Conservation (phyloP, 1,284 basidiomycete species). For the Meira nashicola region DNA sequence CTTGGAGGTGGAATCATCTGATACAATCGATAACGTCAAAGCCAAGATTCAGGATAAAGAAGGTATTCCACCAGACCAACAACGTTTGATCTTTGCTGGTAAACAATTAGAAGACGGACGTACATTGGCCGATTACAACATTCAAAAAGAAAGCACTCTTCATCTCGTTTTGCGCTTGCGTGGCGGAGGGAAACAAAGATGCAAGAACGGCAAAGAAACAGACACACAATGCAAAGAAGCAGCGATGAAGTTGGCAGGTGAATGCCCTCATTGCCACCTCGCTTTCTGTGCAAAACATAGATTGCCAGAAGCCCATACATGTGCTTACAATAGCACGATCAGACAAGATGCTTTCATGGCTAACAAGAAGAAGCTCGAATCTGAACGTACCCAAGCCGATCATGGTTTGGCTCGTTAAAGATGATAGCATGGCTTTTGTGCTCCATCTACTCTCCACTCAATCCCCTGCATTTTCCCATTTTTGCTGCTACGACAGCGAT, state of each 20-base stretch:
- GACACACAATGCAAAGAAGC: conserved; percentile 50
- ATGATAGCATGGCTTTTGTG: no score
- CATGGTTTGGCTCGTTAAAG: conserved; percentile 49
- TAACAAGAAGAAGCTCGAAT: conserved; percentile 51
- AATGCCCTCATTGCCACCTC: conserved; percentile 51
- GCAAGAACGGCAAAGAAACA: conserved; percentile 46
- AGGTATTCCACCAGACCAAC: conserved; percentile 50
- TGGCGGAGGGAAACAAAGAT: conserved; percentile 59
- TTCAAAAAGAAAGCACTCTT: conserved; percentile 98
- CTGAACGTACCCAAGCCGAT: conserved; percentile 42
- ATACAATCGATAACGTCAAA: conserved; percentile 65
- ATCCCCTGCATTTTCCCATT: no score
- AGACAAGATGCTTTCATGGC: conserved; percentile 48
- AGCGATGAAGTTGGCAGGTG: conserved; percentile 50
- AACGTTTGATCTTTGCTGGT: conserved; percentile 50
- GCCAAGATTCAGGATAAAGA: conserved; percentile 54
- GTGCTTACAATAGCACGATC: conserved; percentile 44
- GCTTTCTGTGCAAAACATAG: conserved; percentile 50
- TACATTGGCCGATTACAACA: conserved; percentile 61
- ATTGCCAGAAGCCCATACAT: conserved; percentile 49
- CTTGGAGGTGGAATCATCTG: conserved; percentile 52
- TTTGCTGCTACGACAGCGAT: not conserved
- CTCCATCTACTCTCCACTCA: no score
- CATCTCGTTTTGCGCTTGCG: conserved; percentile 85
- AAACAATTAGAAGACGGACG: conserved; percentile 52